Percentiles rank a stretch among this genome's conserved stretches.
Conservation (phyloP, 1,139 yeast genomes). For the Saccharomyces pastorianus region DNA sequence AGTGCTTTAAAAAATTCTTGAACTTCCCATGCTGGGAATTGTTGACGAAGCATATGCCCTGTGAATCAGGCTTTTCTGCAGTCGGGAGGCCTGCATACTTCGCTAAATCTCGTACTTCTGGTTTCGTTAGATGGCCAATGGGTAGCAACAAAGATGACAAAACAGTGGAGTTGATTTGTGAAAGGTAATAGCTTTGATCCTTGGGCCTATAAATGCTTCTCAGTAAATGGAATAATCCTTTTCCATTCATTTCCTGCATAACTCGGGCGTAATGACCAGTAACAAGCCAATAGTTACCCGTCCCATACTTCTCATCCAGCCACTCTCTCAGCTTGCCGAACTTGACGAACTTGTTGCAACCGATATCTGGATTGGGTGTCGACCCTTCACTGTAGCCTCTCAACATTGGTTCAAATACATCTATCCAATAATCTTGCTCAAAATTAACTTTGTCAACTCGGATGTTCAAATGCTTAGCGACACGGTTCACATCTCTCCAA, state of each 20-base stretch:
- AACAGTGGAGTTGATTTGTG: conserved; percentile 48
- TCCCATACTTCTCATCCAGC: conserved; percentile 36
- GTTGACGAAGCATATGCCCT: conserved; percentile 88
- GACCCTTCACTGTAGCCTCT: conserved; percentile 57
- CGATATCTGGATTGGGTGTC: conserved; percentile 94
- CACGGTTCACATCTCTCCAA: conserved; percentile 73
- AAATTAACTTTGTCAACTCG: conserved; percentile 73
- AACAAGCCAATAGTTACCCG: conserved; percentile 68
- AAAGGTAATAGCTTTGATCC: conserved; percentile 86
- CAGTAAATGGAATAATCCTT: conserved; percentile 41
- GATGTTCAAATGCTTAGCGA: conserved; percentile 53
- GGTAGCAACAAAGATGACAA: conserved; percentile 60
- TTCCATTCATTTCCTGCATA: conserved; percentile 28
- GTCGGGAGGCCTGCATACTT: conserved; percentile 43
- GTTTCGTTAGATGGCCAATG: conserved; percentile 67
- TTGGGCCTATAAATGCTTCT: conserved; percentile 55
- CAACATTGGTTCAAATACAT: conserved; percentile 89
- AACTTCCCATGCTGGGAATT: conserved; percentile 56
- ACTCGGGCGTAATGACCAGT: conserved; percentile 89
- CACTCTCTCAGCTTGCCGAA: conserved; percentile 69
- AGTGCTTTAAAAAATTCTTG: conserved; percentile 66
- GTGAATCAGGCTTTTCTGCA: conserved; percentile 81
- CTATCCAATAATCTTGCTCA: conserved; percentile 85
- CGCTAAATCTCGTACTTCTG: conserved; percentile 66
- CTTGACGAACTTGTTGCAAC: conserved; percentile 77